Evolutionary conservation across 2,329 filamentous ascomycete species (phyloP).

Genomic region (Colletotrichum destructivum): DNA sequence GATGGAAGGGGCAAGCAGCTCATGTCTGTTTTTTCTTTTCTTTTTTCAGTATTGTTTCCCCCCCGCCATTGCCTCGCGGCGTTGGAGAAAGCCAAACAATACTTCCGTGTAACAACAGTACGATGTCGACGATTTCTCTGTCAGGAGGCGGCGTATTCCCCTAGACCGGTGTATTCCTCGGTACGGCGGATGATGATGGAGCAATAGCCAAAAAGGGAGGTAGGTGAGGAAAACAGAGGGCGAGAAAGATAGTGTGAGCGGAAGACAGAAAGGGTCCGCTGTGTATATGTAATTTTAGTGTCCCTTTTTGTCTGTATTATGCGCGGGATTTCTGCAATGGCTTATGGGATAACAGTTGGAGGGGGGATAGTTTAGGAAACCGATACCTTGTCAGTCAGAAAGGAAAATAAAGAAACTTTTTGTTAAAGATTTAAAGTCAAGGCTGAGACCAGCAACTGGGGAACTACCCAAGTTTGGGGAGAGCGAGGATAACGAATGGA

Average conservation of each 20-base stretch:
- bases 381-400: slow-evolving; percentile 31
- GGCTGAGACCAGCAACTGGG: not conserved
- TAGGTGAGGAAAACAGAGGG: not conserved
- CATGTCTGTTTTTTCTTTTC: not conserved
- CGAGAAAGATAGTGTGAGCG: not conserved
- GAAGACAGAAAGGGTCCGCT: slow-evolving; percentile 6
- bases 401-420: not conserved
- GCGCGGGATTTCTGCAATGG: slow-evolving; percentile 10
- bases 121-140: slow-evolving; percentile 36
- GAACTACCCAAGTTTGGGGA: not conserved
- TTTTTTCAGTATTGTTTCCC: not conserved
- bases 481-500: no score
- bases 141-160: slow-evolving; percentile 26
- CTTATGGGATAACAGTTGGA: slow-evolving; percentile 21
- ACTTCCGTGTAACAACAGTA: slow-evolving; percentile 36
- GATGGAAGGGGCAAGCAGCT: not conserved
- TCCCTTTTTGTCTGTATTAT: slow-evolving; percentile 12
- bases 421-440: no score
- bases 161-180: slow-evolving; percentile 18
- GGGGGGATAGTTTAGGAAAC: slow-evolving; percentile 18
- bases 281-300: slow-evolving; percentile 43
- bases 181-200: not conserved
- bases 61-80: not conserved
- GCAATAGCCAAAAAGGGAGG: not conserved
- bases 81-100: not conserved